Percentiles rank a stretch among this genome's conserved stretches.
These are phyloP conservation scores for Citrus australasica DNA, from an alignment of 345 rosid genomes.

Conservation along the genomic window DNA sequence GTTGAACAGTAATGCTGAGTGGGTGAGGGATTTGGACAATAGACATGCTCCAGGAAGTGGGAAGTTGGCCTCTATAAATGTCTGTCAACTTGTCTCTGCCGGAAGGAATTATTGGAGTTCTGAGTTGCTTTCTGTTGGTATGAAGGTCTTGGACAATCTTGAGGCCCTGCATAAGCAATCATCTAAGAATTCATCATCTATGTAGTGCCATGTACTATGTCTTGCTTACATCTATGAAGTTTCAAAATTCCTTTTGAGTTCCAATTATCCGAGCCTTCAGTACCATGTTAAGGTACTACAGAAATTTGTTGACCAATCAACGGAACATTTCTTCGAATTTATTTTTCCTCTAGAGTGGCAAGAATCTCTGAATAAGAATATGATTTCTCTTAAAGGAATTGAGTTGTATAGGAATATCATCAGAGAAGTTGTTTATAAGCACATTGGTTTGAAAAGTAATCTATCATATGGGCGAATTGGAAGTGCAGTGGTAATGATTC, in stretches of 20 bases:
- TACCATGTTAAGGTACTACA: background rate
- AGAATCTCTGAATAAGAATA: slow-evolving; percentile 19
- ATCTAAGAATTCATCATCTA: slow-evolving; percentile 15
- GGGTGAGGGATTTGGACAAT: slow-evolving; percentile 23
- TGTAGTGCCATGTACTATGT: slow-evolving; percentile 19
- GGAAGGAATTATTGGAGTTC: slow-evolving; percentile 35
- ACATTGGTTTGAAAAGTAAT: background rate
- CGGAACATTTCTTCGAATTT: slow-evolving; percentile 5
- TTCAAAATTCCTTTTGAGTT: slow-evolving; percentile 29
- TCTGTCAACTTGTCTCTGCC: slow-evolving; percentile 25
- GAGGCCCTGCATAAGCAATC: slow-evolving; percentile 16
- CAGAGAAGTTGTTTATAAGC: slow-evolving; percentile 17
- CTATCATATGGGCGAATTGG: slow-evolving; percentile 43
- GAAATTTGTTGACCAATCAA: slow-evolving; percentile 16
- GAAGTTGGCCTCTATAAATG: slow-evolving; percentile 17
- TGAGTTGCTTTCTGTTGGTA: slow-evolving; percentile 37
- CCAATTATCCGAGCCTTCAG: background rate
- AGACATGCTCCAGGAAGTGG: slow-evolving; percentile 19
- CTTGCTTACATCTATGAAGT: slow-evolving; percentile 27
- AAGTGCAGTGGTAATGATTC: slow-evolving; percentile 25
- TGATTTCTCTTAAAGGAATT: slow-evolving; percentile 33
- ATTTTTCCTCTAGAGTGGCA: slow-evolving; percentile 39
- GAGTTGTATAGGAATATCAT: slow-evolving; percentile 18
- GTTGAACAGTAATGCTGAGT: slow-evolving; percentile 29
- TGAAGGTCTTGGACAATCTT: slow-evolving; percentile 29